These are phyloP conservation scores for Xylaria sp. DNA, from an alignment of 2,329 filamentous ascomycete species.

Conservation along the genomic window DNA sequence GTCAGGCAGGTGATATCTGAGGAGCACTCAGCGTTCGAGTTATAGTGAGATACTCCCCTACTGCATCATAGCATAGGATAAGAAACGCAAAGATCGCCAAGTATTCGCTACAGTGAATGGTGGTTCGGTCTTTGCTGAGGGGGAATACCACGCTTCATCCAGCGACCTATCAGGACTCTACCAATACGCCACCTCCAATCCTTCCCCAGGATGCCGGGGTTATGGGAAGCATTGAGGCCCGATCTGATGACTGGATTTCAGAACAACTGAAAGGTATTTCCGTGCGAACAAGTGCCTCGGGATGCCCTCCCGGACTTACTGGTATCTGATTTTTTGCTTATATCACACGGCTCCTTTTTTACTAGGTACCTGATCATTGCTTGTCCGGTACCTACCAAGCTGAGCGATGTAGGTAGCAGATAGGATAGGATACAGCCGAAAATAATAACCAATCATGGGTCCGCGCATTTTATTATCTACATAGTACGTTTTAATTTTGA, in stretches of 20 bases:
- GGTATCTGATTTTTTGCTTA: neutral
- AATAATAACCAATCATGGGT: constrained; percentile 4
- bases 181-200: neutral
- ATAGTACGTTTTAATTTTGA: too few species aligned
- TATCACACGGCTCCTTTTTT: too few species aligned
- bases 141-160: neutral
- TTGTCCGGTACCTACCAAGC: neutral
- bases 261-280: neutral
- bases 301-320: too few species aligned
- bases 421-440: neutral
- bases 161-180: neutral
- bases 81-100: neutral
- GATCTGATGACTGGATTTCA: neutral
- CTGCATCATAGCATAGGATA: neutral
- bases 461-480: too few species aligned
- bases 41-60: neutral
- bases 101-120: neutral
- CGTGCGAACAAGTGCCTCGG: neutral
- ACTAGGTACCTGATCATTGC: neutral
- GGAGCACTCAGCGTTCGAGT: neutral
- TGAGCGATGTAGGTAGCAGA: neutral
- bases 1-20: neutral
- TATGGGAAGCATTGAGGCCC: neutral
- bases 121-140: neutral
- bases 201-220: too few species aligned